Base-by-base conservation (phyloP, 2,329 filamentous ascomycete genomes). In the Hypoxylon sp. region DNA sequence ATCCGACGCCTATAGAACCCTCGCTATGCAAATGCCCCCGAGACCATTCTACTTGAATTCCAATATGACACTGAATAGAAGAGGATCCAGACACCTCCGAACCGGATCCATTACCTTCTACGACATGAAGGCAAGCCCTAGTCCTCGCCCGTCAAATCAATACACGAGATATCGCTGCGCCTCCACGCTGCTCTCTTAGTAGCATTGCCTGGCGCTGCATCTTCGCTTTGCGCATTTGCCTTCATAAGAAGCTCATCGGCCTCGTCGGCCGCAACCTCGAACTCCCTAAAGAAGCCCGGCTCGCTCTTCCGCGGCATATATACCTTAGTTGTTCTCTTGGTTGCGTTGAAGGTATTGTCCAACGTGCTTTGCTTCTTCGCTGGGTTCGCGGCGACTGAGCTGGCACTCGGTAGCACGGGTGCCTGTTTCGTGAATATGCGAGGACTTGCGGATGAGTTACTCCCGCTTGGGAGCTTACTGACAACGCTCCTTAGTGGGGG, bases 231-330 rank as follows among this genome's bases (percentile, higher is more conserved):
- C n/a, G 17, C 63, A 48, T 37, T 57, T 11, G 27, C 60, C 57
- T 37, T 56, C 46, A 14, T 30, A 17, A 64, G 53, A 7, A 74
- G 35, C 4, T 62, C 71, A 14, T 75, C 75, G 1, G 72, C 78
- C 30, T 79, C 76, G 22, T 77, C 77, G 14, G 68, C 71, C 48
- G 61, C 67, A 37, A 79, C 70, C 14, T 80, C 78, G 17, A 79
- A 44, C 55, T 79, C 82, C 27, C 76, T 73, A 68, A 82, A 81
- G 73, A 82, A 85, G 2, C 83, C 83, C 5, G 74, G 73, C 13
- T 74, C 74, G 49, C 80, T 81, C 27, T 74, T 74, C 46, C 78
- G 78, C 11, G 82, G 81, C 37, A 82, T 71, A 65, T 82, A 77
- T 11, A 83, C 66, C 65, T 80, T 84, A 68, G 82, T 84, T 72